Conservation (phyloP, 257 asterid genomes). For the Osmanthus fragrans region DNA sequence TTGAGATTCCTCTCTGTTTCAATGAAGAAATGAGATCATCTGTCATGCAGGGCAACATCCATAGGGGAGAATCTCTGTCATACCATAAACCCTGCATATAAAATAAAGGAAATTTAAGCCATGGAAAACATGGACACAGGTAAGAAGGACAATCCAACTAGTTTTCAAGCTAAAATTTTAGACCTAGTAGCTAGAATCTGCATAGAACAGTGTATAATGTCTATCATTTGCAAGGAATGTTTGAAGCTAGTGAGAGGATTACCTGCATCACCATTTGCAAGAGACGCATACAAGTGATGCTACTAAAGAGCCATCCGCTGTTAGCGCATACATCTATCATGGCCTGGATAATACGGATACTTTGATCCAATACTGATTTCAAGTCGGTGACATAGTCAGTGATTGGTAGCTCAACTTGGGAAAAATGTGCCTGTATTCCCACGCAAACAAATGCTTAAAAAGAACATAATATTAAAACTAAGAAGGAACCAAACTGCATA, state of each 20-base stretch:
- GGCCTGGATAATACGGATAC: conserved; percentile 95
- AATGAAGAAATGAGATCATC: conserved; percentile 61
- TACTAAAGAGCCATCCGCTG: conserved; percentile 97
- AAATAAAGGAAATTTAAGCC: conserved; percentile 12
- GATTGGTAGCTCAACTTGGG: conserved; percentile 76
- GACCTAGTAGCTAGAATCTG: not conserved
- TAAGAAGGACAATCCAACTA: not conserved
- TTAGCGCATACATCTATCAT: conserved; percentile 98
- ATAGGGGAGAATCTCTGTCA: conserved; percentile 59
- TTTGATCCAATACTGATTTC: conserved; percentile 95
- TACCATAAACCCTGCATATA: conserved; percentile 78
- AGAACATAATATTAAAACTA: conserved; percentile 17
- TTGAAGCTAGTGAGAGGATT: conserved; percentile 14
- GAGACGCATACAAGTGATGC: conserved; percentile 84
- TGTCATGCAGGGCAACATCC: conserved; percentile 95
- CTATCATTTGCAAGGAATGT: not conserved
- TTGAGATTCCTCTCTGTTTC: conserved; percentile 59
- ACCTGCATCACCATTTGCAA: conserved; percentile 99
- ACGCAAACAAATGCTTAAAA: conserved; percentile 21
- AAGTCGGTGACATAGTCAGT: conserved; percentile 91
- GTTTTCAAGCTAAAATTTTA: not conserved
- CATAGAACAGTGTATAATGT: not conserved
- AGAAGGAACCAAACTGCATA: conserved; percentile 13
- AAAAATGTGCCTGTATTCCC: conserved; percentile 85
- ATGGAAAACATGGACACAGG: not conserved